A percentile compares a stretch with the other conserved stretches of the same genome.
Conservation (phyloP, 257 asterid species). For the Datura wrightii region DNA sequence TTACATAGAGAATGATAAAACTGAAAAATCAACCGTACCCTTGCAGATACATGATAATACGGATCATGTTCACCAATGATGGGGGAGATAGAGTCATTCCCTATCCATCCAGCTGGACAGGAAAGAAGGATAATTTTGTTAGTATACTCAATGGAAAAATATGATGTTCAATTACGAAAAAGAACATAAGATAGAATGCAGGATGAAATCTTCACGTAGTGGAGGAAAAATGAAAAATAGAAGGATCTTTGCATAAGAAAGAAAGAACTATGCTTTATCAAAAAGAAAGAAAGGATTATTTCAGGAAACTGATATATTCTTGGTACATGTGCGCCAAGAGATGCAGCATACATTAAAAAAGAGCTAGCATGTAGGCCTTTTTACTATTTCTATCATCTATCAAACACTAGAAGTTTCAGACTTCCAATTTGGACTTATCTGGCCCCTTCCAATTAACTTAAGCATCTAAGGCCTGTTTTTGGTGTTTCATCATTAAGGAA, state of each 20-base stretch:
- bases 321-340: neutral
- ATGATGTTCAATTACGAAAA: constrained; percentile 1
- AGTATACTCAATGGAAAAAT: neutral
- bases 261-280: neutral
- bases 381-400: neutral
- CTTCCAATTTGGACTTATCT: neutral
- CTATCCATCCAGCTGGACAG: constrained; percentile 96
- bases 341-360: neutral
- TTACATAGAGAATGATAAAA: constrained; percentile 26
- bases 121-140: constrained; percentile 9
- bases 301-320: neutral
- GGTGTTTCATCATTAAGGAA: neutral
- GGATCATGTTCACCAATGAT: constrained; percentile 95
- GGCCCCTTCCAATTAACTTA: neutral
- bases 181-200: neutral
- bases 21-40: constrained; percentile 60
- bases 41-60: constrained; percentile 81
- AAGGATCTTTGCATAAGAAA: neutral
- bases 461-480: neutral
- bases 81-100: constrained; percentile 90
- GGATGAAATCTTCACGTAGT: neutral
- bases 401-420: neutral
- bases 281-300: neutral
- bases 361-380: neutral
- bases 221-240: neutral